phyloP scores from a whole-genome alignment of 495 filamentous ascomycete species.

The Echria macrotheca region DNA sequence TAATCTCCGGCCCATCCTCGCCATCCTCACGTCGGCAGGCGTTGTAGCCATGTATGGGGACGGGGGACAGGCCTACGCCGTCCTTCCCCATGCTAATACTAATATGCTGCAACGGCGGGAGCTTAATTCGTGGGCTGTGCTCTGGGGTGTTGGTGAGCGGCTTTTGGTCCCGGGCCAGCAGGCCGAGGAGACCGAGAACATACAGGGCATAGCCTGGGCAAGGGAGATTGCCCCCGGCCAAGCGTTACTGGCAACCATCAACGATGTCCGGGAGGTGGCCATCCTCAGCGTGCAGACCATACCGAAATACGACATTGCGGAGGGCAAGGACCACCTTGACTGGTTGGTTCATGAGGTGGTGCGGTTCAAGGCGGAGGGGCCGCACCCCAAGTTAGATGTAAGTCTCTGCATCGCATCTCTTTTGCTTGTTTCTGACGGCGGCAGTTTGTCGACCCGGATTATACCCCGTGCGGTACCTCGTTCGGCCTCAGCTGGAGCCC shows the following conservation, averaged over 20 bases:
- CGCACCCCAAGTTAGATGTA: slow-evolving; percentile 33
- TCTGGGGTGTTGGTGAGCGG: slow-evolving; percentile 44
- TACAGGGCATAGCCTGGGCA: slow-evolving; percentile 42
- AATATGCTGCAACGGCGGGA: slow-evolving; percentile 25
- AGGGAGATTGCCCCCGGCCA: slow-evolving; percentile 31
- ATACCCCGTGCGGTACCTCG: slow-evolving; percentile 33
- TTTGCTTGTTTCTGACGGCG: neutral
- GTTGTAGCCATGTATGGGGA: slow-evolving; percentile 41
- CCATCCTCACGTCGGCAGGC: slow-evolving; percentile 36
- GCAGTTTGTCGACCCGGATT: slow-evolving; percentile 35
- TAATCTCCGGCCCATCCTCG: slow-evolving; percentile 39
- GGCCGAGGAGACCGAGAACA: slow-evolving; percentile 32
- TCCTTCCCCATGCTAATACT: slow-evolving; percentile 22
- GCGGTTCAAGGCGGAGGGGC: slow-evolving; percentile 37
- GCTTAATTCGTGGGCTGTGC: slow-evolving; percentile 29
- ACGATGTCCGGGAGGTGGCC: slow-evolving; percentile 37
- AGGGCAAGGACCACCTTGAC: slow-evolving; percentile 18
- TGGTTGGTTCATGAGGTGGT: slow-evolving; percentile 41
- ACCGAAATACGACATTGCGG: slow-evolving; percentile 12
- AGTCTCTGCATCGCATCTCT: slow-evolving; percentile 14
- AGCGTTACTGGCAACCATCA: slow-evolving; percentile 38
- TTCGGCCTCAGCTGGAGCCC: slow-evolving; percentile 43
- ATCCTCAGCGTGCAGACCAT: slow-evolving; percentile 37
- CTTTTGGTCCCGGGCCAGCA: slow-evolving; percentile 38
- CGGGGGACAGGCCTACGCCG: slow-evolving; percentile 23